phyloP scores from a whole-genome alignment of 2,329 filamentous ascomycete species.

The Aspergillus transmontanensis region DNA sequence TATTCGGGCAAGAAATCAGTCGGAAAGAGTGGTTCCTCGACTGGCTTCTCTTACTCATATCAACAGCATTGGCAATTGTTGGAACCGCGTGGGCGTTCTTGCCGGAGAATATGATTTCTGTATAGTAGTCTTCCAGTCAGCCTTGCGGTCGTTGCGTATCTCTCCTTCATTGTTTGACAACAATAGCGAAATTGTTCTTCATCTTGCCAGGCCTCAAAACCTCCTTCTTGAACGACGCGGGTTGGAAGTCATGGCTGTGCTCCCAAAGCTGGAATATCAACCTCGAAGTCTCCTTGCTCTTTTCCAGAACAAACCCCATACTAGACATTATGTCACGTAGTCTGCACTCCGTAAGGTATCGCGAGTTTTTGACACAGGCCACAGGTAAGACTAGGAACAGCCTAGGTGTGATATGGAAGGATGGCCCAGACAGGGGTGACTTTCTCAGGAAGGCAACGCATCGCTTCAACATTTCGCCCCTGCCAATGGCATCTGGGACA shows the following conservation, averaged over 20 bases:
- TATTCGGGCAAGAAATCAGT: conserved; percentile 75
- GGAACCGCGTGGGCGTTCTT: conserved; percentile 88
- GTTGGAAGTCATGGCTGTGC: conserved; percentile 39
- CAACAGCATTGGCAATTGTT: conserved; percentile 68
- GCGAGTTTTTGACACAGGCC: conserved; percentile 85
- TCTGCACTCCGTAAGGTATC: conserved; percentile 76
- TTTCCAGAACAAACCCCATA: conserved; percentile 69
- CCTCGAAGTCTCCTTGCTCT: conserved; percentile 76
- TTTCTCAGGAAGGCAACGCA: conserved; percentile 69
- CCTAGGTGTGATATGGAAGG: conserved; percentile 46
- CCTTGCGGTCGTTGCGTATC: not conserved
- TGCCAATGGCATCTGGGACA: conserved; percentile 72
- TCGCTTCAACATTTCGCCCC: conserved; percentile 83
- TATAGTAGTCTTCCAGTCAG: conserved; percentile 26
- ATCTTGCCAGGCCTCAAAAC: conserved; percentile 73
- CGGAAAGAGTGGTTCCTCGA: conserved; percentile 65
- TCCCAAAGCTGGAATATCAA: conserved; percentile 89
- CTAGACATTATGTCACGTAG: conserved; percentile 73
- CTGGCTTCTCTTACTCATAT: conserved; percentile 70
- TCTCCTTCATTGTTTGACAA: conserved; percentile 49
- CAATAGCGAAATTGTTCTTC: conserved; percentile 90
- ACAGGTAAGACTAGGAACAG: conserved; percentile 89
- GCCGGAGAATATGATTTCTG: conserved; percentile 72
- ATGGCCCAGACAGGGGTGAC: conserved; percentile 18
- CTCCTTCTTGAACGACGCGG: conserved; percentile 64